Evolutionary conservation across 306 rosid species (phyloP).

Genomic region (Acacia confusa): DNA sequence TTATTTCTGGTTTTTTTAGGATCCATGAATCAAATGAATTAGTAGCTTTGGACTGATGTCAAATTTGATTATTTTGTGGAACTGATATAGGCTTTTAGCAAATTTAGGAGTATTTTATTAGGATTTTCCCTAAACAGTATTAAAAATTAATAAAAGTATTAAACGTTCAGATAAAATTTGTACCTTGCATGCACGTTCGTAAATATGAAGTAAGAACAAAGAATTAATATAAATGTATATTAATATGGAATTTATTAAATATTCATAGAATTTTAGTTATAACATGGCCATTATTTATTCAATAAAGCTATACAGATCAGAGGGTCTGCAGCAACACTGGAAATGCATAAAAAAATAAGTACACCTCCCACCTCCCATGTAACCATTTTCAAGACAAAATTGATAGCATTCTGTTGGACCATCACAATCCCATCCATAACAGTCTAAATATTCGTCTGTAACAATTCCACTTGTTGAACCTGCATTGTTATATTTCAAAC

Average conservation of each 20-base stretch:
- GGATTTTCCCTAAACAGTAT: too few relatives aligned
- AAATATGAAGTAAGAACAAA: too few relatives aligned
- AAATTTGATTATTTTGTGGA: too few relatives aligned
- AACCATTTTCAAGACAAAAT: background rate
- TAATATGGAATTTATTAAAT: background rate
- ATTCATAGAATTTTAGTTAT: background rate
- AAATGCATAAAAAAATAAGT: background rate
- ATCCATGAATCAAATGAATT: too few relatives aligned
- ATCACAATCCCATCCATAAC: background rate
- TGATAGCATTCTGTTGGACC: background rate
- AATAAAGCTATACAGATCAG: background rate
- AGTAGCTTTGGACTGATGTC: too few relatives aligned
- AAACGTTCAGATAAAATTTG: too few relatives aligned
- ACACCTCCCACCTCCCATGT: background rate
- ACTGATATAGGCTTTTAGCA: too few relatives aligned
- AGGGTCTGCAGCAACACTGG: background rate
- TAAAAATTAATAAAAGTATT: too few relatives aligned
- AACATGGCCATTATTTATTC: background rate
- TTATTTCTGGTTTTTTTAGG: too few relatives aligned
- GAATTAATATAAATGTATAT: background rate
- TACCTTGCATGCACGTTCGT: too few relatives aligned
- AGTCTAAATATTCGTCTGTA: background rate
- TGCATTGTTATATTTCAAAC: background rate
- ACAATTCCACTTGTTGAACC: background rate
- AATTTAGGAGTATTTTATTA: too few relatives aligned